Base-by-base conservation (phyloP, 2,329 filamentous ascomycete species). In the Xylaria sp. region DNA sequence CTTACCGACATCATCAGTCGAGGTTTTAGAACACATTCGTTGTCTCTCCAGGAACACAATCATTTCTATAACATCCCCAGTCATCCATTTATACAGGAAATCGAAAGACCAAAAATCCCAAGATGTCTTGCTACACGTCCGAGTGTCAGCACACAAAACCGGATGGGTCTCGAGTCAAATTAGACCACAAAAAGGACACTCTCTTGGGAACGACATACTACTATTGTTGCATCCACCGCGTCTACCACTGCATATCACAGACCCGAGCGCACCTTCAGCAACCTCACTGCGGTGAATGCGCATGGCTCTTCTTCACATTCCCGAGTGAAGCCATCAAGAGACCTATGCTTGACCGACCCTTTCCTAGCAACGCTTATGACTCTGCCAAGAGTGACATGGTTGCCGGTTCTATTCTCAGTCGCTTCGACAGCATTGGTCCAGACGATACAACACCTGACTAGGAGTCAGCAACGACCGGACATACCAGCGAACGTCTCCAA, bases 291-390 rank as follows among this genome's bases (percentile, higher is more conserved):
- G 62, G 62, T 43, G 62, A 64, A 39, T 64, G 62, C 45, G 56
- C 62, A n/a, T 61, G 58, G 62, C 56, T 60, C 20, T 63, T 61
- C 56, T 64, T 61, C 46, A 20, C 29, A 16, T 53, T 54, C 22
- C 56, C 55, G 8, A 38, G 22, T 21, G 59, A 63, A 39, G 61
- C 56, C 21, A 38, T 34, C 39, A 54, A 41, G 44, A 39, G 55
- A 26, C 56, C 54, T 7, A 47, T 42, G 7, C 54, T 44, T 17
- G 59, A 62, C 26, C 49, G 56, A 8, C 41, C 24, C 9, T 11
- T 34, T 34, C 5, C 29, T 34, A 13, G 4, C 5, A 34, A 7
- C 29, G 5, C 29, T 13, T 3, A 34, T 13, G 29, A 34, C 11
- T 34, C 5, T 34, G 9, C 16, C 3, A 13, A 4, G 9, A 13